These are phyloP conservation scores for Geotrichum fermentans DNA, from an alignment of 1,139 yeast genomes.

Conservation along the genomic window DNA sequence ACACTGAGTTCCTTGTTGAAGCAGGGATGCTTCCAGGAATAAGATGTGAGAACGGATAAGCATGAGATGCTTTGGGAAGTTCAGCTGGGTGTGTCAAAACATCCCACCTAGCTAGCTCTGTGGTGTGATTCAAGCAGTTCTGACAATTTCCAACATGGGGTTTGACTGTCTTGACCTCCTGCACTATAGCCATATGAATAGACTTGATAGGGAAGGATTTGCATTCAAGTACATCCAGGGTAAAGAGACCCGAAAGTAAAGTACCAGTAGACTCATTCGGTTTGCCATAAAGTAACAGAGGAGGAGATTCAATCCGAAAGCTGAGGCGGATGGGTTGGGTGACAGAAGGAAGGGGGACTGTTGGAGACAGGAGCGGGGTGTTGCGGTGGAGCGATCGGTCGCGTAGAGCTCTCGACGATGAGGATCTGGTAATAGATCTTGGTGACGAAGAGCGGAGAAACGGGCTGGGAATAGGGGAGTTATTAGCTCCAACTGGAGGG, in stretches of 20 bases:
- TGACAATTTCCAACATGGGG: conserved; percentile 7
- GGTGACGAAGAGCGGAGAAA: conserved; percentile 2
- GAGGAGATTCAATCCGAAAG: conserved; percentile 81
- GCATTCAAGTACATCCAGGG: conserved; percentile 33
- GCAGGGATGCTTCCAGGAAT: conserved; percentile 90
- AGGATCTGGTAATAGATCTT: neutral
- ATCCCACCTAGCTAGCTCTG: conserved; percentile 82
- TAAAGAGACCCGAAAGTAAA: conserved; percentile 65
- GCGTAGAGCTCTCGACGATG: neutral
- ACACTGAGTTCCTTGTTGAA: conserved; percentile 53
- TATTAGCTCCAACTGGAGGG: neutral
- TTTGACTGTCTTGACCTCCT: conserved; percentile 45
- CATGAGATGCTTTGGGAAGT: conserved; percentile 63
- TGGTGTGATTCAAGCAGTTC: conserved; percentile 48
- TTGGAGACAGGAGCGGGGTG: neutral
- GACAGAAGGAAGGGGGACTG: neutral
- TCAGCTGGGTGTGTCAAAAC: conserved; percentile 55
- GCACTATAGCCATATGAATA: conserved; percentile 66
- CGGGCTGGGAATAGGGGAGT: conserved; percentile 4
- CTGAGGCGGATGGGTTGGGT: conserved; percentile 43
- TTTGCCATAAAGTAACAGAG: conserved; percentile 74
- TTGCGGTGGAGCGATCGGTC: neutral
- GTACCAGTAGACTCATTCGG: conserved; percentile 82
- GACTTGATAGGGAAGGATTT: conserved; percentile 42
- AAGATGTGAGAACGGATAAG: conserved; percentile 89